Percentiles rank a stretch among this genome's conserved stretches.
These are phyloP conservation scores for Fragaria iinumae DNA, from an alignment of 306 rosid species.

Conservation along the genomic window DNA sequence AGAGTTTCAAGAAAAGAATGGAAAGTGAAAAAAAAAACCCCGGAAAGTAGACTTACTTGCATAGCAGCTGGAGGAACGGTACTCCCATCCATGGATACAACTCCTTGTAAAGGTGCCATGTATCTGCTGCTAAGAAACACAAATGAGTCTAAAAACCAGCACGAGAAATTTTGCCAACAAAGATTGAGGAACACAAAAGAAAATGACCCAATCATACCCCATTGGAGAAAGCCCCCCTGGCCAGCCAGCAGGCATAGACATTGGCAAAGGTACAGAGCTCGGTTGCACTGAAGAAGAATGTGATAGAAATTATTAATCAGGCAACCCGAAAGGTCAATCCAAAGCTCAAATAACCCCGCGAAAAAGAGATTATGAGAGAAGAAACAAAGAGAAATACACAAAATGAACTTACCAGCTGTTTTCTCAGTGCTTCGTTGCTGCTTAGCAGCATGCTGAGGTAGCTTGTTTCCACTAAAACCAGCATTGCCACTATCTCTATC, in stretches of 20 bases:
- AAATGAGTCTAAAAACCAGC: neutral
- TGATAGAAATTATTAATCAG: slow-evolving; percentile 15
- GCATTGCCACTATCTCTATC: slow-evolving; percentile 52
- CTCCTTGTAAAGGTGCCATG: slow-evolving; percentile 89
- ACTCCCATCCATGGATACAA: slow-evolving; percentile 85
- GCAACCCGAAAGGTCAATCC: slow-evolving; percentile 7
- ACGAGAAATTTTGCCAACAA: neutral
- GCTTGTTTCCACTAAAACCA: slow-evolving; percentile 40
- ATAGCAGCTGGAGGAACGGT: slow-evolving; percentile 68
- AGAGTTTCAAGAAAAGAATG: neutral
- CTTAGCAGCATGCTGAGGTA: slow-evolving; percentile 40
- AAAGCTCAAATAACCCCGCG: neutral
- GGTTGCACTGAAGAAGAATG: slow-evolving; percentile 48
- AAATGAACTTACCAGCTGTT: slow-evolving; percentile 51
- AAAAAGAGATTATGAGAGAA: neutral
- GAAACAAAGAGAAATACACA: neutral
- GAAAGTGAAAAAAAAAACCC: neutral
- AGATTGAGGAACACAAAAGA: slow-evolving; percentile 11
- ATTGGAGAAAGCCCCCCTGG: slow-evolving; percentile 81
- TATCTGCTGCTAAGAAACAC: slow-evolving; percentile 62
- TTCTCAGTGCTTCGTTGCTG: slow-evolving; percentile 49
- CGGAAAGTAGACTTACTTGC: slow-evolving; percentile 40
- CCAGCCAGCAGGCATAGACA: slow-evolving; percentile 75
- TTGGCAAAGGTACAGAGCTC: slow-evolving; percentile 61
- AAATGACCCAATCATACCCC: slow-evolving; percentile 59